phyloP scores from a whole-genome alignment of 2,329 filamentous ascomycete genomes.

The Paracorniculantispora psalliotae region DNA sequence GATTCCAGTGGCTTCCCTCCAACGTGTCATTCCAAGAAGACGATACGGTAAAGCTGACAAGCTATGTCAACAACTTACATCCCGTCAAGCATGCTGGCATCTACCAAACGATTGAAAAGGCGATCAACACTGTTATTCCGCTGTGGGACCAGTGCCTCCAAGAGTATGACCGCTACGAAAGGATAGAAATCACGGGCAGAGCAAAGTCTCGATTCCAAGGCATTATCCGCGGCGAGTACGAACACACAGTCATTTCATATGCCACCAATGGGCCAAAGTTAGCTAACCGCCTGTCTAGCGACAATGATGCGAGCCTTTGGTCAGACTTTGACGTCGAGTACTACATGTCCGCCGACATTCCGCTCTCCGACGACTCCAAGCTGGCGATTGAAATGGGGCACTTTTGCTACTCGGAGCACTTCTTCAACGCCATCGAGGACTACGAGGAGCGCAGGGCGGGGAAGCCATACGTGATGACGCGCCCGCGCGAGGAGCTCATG shows the following conservation, averaged over 20 bases:
- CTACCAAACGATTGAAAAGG: conserved; percentile 30
- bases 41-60: conserved; percentile 22
- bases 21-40: neutral
- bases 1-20: neutral
- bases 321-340: neutral
- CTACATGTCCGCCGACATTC: neutral
- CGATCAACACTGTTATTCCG: conserved; percentile 31
- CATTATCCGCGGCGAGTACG: too few species aligned
- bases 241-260: too few species aligned
- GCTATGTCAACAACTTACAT: conserved; percentile 42
- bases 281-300: neutral
- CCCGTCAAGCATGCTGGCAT: conserved; percentile 24
- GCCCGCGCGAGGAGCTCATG: neutral
- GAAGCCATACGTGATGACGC: neutral
- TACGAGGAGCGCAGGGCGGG: neutral
- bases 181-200: neutral
- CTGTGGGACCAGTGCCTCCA: conserved; percentile 40
- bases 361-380: neutral
- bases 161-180: neutral
- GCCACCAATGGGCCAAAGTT: too few species aligned
- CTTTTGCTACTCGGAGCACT: neutral
- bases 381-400: neutral
- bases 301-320: neutral
- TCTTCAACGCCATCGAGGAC: neutral
- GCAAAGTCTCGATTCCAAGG: neutral